A percentile compares a stretch with the other conserved stretches of the same genome.
phyloP scores from a whole-genome alignment of 2,329 filamentous ascomycete genomes.

The Pestalotiopsis sp. region DNA sequence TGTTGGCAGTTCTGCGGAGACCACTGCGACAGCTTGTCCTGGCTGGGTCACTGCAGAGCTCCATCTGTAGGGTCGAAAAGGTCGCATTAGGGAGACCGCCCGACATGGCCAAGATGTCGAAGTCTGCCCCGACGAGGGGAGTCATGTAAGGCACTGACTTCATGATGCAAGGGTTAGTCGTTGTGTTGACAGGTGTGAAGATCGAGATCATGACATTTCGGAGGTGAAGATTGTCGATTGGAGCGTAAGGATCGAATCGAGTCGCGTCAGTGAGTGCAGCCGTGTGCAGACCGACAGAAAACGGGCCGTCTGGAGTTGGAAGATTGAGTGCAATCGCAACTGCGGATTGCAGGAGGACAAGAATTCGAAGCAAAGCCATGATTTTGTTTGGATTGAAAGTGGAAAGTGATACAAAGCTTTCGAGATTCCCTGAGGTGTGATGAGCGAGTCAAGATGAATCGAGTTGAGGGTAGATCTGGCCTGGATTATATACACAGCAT shows the following conservation, averaged over 20 bases:
- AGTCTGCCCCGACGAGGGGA: slow-evolving; percentile 10
- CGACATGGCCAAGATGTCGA: slow-evolving; percentile 4
- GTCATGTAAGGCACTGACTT: slow-evolving; percentile 13
- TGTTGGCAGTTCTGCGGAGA: background rate
- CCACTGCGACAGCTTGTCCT: background rate
- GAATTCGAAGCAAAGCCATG: background rate
- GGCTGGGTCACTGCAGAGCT: background rate
- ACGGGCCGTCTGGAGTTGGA: slow-evolving; percentile 7
- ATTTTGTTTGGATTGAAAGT: too few species aligned
- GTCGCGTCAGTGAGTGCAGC: slow-evolving; percentile 8
- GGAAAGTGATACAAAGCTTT: too few species aligned
- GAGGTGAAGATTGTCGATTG: slow-evolving; percentile 1
- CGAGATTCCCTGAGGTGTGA: too few species aligned
- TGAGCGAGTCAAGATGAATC: too few species aligned
- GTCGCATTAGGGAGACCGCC: slow-evolving; percentile 10
- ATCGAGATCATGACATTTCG: slow-evolving; percentile 12
- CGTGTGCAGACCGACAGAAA: slow-evolving; percentile 5
- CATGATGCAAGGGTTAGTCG: background rate
- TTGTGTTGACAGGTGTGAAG: slow-evolving; percentile 11
- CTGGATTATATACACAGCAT: too few species aligned
- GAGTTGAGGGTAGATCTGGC: too few species aligned
- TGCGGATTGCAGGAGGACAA: background rate
- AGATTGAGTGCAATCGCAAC: background rate
- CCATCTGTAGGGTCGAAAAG: slow-evolving; percentile 9
- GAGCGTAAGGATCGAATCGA: slow-evolving; percentile 14